These are phyloP conservation scores for Sphagnum fallax DNA, from an alignment of 228 moss, liverwort and hornwort genomes.

Conservation along the genomic window DNA sequence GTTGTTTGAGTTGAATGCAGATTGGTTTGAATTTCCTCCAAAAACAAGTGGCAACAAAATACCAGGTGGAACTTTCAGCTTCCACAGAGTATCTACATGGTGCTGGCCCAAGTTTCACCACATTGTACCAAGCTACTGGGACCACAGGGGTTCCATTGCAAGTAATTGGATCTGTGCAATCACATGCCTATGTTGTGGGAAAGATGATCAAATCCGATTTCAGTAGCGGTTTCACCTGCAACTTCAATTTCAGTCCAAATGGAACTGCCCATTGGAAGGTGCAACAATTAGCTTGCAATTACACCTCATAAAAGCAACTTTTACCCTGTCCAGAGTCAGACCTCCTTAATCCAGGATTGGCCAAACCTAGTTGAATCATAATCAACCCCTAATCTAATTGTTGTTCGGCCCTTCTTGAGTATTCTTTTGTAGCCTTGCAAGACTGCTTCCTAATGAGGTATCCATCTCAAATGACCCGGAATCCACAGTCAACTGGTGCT, in stretches of 20 bases:
- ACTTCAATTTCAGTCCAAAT: slow-evolving; percentile 33
- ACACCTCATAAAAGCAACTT: neutral
- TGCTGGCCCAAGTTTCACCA: slow-evolving; percentile 67
- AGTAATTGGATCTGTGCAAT: slow-evolving; percentile 38
- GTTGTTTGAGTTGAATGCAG: too few relatives aligned
- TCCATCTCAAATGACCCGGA: too few relatives aligned
- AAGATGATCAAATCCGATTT: slow-evolving; percentile 67
- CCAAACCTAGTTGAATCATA: too few relatives aligned
- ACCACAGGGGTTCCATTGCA: slow-evolving; percentile 36
- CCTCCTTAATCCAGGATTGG: too few relatives aligned
- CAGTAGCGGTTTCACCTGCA: slow-evolving; percentile 40
- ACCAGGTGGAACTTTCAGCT: slow-evolving; percentile 14
- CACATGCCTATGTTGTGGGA: slow-evolving; percentile 62
- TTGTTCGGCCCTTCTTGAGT: too few relatives aligned
- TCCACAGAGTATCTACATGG: slow-evolving; percentile 68
- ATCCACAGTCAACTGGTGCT: too few relatives aligned
- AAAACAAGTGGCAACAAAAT: too few relatives aligned
- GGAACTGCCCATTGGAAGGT: slow-evolving; percentile 48
- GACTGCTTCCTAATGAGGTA: too few relatives aligned
- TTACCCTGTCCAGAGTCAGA: too few relatives aligned
- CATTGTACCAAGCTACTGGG: slow-evolving; percentile 26
- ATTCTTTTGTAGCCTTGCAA: too few relatives aligned
- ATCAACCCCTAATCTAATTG: too few relatives aligned
- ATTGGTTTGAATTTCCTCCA: too few relatives aligned
- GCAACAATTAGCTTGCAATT: slow-evolving; percentile 37